These are phyloP conservation scores for Aspergillus funiculosus DNA, from an alignment of 495 filamentous ascomycete genomes.

Conservation along the genomic window DNA sequence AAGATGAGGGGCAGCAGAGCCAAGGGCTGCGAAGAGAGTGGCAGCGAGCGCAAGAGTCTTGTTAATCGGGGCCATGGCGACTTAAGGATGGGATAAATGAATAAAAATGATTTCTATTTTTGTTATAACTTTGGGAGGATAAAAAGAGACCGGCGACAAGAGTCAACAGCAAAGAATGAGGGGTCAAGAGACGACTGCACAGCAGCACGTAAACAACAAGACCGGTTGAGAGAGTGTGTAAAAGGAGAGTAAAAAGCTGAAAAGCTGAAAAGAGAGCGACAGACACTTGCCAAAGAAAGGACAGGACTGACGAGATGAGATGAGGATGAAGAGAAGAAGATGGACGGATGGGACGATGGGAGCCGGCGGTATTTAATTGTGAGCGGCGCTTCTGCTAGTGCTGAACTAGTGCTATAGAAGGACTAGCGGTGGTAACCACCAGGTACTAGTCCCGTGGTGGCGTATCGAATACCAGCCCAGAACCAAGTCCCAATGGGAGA, in stretches of 20 bases:
- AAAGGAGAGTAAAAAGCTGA: slow-evolving; percentile 18
- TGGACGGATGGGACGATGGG: slow-evolving; percentile 11
- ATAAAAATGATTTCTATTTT: slow-evolving; percentile 11
- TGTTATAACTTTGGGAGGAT: slow-evolving; percentile 9
- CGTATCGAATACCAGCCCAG: too few relatives aligned
- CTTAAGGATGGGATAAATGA: too few relatives aligned
- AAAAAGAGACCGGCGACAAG: slow-evolving; percentile 12
- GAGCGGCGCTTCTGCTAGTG: too few relatives aligned
- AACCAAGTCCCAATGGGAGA: slow-evolving; percentile 7
- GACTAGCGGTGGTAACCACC: too few relatives aligned
- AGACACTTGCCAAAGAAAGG: slow-evolving; percentile 15
- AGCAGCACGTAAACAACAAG: slow-evolving; percentile 27
- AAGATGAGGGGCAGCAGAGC: slow-evolving; percentile 29
- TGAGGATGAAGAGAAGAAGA: slow-evolving; percentile 10
- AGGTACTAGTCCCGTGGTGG: too few relatives aligned
- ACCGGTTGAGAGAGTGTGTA: slow-evolving; percentile 14
- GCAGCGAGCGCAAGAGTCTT: slow-evolving; percentile 41
- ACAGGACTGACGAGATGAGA: slow-evolving; percentile 7
- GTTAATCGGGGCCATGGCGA: slow-evolving; percentile 38
- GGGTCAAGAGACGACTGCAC: slow-evolving; percentile 31
- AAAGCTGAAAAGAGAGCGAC: slow-evolving; percentile 13
- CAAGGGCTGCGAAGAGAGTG: slow-evolving; percentile 35
- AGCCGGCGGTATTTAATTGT: slow-evolving; percentile 19
- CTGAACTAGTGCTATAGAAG: too few relatives aligned
- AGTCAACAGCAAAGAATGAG: slow-evolving; percentile 7